Evolutionary conservation across 2,329 filamentous ascomycete genomes (phyloP).

Genomic region (Paraphoma sp.): DNA sequence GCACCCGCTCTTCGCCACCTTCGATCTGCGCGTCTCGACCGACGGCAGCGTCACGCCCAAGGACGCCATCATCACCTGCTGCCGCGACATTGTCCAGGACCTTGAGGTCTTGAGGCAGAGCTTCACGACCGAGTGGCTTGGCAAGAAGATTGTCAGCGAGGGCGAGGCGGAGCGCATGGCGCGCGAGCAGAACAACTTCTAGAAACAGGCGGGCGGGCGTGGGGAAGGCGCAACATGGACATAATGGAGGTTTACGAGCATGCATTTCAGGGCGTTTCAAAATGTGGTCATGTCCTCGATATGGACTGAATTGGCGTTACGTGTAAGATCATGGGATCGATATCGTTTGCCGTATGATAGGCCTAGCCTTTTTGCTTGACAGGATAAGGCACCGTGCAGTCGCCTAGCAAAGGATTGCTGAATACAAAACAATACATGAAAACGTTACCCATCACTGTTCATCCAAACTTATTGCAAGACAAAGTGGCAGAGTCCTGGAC

Average conservation of each 20-base stretch:
- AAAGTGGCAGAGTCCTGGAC: too few species aligned
- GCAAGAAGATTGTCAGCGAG: constrained; percentile 45
- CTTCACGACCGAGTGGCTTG: constrained; percentile 78
- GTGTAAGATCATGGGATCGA: not conserved
- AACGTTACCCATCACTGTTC: too few species aligned
- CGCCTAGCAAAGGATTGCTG: too few species aligned
- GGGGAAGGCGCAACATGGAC: not conserved
- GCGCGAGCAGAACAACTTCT: constrained; percentile 40
- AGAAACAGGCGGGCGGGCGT: not conserved
- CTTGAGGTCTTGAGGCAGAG: constrained; percentile 81
- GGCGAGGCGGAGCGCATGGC: constrained; percentile 42
- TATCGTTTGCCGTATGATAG: not conserved
- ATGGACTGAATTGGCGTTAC: constrained; percentile 1
- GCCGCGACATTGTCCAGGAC: constrained; percentile 81
- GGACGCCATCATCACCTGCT: constrained; percentile 81
- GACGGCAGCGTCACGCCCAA: constrained; percentile 89
- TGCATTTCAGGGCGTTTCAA: constrained; percentile 6
- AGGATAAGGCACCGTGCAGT: too few species aligned
- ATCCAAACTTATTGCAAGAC: too few species aligned
- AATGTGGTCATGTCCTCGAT: not conserved
- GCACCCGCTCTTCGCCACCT: constrained; percentile 53
- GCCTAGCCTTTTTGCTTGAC: too few species aligned
- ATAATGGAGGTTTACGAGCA: not conserved
- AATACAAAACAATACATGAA: too few species aligned
- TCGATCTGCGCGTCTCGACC: constrained; percentile 85